Conservation (phyloP, 805 yeast species). For the Sungouiella thailandica region DNA sequence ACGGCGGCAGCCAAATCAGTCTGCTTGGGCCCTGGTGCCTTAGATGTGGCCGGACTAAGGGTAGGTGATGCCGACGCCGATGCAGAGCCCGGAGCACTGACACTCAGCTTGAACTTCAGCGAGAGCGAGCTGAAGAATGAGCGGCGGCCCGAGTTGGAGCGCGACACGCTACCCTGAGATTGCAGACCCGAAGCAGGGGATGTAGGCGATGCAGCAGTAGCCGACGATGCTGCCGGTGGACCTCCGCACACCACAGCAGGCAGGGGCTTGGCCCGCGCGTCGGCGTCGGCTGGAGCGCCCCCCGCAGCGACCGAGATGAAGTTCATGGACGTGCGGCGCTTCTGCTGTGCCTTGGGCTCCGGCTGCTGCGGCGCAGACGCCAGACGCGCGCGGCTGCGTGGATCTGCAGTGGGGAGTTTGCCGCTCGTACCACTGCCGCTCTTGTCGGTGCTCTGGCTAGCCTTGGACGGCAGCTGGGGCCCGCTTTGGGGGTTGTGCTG, state of each 20-base stretch:
- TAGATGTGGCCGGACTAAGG: constrained; percentile 1
- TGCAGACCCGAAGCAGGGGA: not conserved
- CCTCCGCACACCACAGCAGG: too few species aligned
- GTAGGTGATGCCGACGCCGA: constrained; percentile 2
- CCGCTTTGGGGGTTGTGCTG: too few species aligned
- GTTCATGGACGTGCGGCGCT: constrained; percentile 10
- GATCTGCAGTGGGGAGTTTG: not conserved
- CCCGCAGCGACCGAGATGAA: not conserved
- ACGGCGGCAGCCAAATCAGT: constrained; percentile 21
- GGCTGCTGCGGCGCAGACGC: constrained; percentile 14
- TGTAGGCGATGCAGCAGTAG: too few species aligned
- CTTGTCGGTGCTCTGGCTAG: too few species aligned
- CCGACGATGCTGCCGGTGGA: too few species aligned
- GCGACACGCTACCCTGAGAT: constrained; percentile 1
- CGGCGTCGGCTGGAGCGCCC: constrained; percentile 1
- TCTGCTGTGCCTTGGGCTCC: not conserved
- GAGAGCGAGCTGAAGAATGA: constrained; percentile 36
- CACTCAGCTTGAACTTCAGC: constrained; percentile 31
- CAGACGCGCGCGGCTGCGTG: constrained; percentile 25
- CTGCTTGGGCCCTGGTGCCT: constrained; percentile 3
- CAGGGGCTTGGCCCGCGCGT: too few species aligned
- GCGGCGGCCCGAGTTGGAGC: constrained; percentile 8
- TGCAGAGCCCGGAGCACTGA: constrained; percentile 5
- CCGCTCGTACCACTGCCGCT: too few species aligned
- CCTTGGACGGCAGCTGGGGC: too few species aligned